Conservation (phyloP, 208 protist species). For the Paratrypanosoma confusum region DNA sequence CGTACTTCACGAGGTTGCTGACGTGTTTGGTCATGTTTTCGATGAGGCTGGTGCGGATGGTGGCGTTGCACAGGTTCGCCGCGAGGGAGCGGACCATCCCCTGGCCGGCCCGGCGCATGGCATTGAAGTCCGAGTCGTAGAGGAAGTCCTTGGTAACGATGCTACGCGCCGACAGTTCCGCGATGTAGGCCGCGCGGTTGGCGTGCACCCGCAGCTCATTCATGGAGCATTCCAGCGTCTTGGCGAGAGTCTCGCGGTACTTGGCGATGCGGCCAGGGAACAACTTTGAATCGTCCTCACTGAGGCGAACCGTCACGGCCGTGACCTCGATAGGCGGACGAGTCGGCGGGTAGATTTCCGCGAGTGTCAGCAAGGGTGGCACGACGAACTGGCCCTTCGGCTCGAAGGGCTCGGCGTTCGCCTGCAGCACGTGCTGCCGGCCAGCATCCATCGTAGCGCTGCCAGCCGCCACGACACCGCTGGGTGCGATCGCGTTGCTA, state of each 20-base stretch:
- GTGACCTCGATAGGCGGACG: slow-evolving; percentile 43
- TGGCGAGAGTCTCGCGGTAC: slow-evolving; percentile 30
- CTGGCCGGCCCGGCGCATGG: slow-evolving; percentile 50
- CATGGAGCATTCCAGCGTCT: neutral
- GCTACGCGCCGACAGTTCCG: slow-evolving; percentile 79
- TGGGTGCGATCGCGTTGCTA: too few species aligned
- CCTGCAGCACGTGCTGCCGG: slow-evolving; percentile 58
- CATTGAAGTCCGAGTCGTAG: slow-evolving; percentile 77
- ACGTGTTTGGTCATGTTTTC: slow-evolving; percentile 22
- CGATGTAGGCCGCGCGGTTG: slow-evolving; percentile 9
- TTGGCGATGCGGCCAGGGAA: slow-evolving; percentile 12
- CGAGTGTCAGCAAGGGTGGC: neutral
- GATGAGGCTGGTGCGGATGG: slow-evolving; percentile 89
- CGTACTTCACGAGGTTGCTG: slow-evolving; percentile 5
- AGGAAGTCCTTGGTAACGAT: slow-evolving; percentile 96
- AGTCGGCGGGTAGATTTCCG: neutral
- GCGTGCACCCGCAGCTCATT: neutral
- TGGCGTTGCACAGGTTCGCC: slow-evolving; percentile 63
- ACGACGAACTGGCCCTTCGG: slow-evolving; percentile 36
- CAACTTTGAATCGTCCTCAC: slow-evolving; percentile 18
- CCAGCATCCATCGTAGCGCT: too few species aligned
- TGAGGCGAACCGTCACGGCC: slow-evolving; percentile 31
- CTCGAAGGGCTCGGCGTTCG: slow-evolving; percentile 79
- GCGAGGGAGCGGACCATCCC: slow-evolving; percentile 70
- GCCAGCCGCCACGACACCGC: too few species aligned